Evolutionary conservation across 2,329 filamentous ascomycete species (phyloP).

Genomic region (Penicillium glabrum): DNA sequence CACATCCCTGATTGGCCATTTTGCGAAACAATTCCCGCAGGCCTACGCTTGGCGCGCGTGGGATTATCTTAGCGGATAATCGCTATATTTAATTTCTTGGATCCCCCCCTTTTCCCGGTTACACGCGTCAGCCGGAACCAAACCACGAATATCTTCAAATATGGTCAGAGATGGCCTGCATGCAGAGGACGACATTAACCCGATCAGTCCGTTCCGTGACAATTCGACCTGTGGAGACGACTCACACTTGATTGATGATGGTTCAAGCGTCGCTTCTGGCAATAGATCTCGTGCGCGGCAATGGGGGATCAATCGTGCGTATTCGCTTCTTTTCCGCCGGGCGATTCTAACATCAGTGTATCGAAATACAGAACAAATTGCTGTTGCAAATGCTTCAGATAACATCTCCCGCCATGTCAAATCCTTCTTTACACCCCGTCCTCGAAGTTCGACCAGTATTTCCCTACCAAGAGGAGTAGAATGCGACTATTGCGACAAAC

Average conservation of each 20-base stretch:
- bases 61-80: conserved; percentile 1
- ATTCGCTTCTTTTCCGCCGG: not conserved
- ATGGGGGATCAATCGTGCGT: conserved; percentile 1
- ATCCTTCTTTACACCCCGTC: not conserved
- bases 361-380: conserved; percentile 1
- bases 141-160: not conserved
- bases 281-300: not conserved
- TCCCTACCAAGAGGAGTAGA: not conserved
- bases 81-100: not conserved
- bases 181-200: not conserved
- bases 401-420: conserved; percentile 1
- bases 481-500: conserved; percentile 1
- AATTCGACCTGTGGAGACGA: not conserved
- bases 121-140: not conserved
- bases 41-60: not conserved
- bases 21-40: conserved; percentile 3
- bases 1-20: not conserved
- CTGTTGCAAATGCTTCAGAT: conserved; percentile 1
- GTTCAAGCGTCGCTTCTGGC: not conserved
- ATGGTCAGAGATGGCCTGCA: conserved; percentile 1
- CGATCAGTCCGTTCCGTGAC: not conserved
- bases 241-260: conserved; percentile 2
- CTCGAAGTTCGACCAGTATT: not conserved
- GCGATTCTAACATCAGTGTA: not conserved
- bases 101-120: not conserved